These are phyloP conservation scores for Fraxinus angustifolia DNA, from an alignment of 305 asterid species.

Conservation along the genomic window DNA sequence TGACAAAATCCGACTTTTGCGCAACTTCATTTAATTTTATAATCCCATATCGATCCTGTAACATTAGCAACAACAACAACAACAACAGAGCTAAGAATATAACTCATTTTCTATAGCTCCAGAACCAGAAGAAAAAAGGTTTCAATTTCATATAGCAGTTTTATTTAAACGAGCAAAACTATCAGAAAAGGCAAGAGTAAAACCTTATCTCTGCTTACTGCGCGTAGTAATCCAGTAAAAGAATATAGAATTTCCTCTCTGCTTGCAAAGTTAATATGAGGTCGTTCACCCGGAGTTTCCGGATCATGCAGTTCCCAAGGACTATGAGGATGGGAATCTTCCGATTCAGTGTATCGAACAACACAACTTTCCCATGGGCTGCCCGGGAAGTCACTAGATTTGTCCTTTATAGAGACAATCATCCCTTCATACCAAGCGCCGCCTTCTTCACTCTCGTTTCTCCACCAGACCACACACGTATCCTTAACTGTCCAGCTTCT, in stretches of 20 bases:
- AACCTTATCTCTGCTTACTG: conserved; percentile 62
- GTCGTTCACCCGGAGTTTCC: conserved; percentile 48
- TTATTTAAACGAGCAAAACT: background rate
- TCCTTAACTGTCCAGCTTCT: conserved; percentile 63
- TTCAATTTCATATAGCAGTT: background rate
- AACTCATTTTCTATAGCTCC: conserved; percentile 16
- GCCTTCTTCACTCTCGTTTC: conserved; percentile 47
- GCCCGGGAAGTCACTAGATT: conserved; percentile 57
- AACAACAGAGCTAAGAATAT: conserved; percentile 13
- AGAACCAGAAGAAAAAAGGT: background rate
- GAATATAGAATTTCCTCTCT: conserved; percentile 42
- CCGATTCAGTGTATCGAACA: conserved; percentile 46
- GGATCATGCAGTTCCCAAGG: conserved; percentile 95
- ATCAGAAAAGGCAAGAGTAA: conserved; percentile 17
- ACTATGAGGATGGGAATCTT: conserved; percentile 47
- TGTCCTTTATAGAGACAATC: conserved; percentile 55
- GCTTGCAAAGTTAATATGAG: conserved; percentile 42
- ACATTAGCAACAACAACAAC: conserved; percentile 26
- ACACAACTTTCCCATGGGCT: conserved; percentile 89
- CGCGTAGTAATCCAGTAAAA: conserved; percentile 41
- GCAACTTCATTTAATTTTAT: conserved; percentile 62
- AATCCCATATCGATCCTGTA: conserved; percentile 73
- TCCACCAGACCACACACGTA: conserved; percentile 91
- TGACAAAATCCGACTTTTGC: conserved; percentile 56
- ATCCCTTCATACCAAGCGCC: conserved; percentile 83